phyloP scores from a whole-genome alignment of 768 basidiomycete genomes.

The Suillus paluster region DNA sequence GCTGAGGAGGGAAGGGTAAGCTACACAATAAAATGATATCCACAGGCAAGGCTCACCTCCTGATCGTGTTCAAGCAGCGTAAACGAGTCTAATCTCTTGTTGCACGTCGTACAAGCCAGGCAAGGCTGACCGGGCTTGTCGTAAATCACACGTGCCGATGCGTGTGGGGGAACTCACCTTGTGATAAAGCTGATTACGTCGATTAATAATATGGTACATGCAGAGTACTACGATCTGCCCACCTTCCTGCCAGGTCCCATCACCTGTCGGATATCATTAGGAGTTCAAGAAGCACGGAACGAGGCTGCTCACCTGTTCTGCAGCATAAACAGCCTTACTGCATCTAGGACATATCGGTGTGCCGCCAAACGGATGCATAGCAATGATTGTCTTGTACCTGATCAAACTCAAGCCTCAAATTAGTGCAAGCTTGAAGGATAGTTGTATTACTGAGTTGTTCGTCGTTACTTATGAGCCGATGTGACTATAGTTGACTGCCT shows the following conservation, averaged over 20 bases:
- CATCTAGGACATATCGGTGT: constrained; percentile 77
- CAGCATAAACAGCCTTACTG: constrained; percentile 79
- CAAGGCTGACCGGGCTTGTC: constrained; percentile 58
- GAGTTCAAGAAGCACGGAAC: neutral
- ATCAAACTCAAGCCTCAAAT: neutral
- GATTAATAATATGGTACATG: constrained; percentile 3
- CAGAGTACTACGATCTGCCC: constrained; percentile 25
- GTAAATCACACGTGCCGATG: constrained; percentile 10
- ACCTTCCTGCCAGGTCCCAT: constrained; percentile 92
- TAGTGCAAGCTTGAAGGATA: neutral
- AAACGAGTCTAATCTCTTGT: constrained; percentile 77
- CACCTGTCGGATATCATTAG: constrained; percentile 46
- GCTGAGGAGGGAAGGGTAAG: constrained; percentile 28
- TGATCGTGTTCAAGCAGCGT: constrained; percentile 83
- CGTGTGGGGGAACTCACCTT: constrained; percentile 49
- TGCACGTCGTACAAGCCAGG: constrained; percentile 76
- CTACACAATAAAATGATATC: constrained; percentile 5
- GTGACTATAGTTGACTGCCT: neutral
- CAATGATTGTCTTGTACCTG: constrained; percentile 3
- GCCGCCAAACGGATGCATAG: constrained; percentile 76
- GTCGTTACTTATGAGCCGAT: neutral
- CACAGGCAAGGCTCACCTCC: constrained; percentile 54
- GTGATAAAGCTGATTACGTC: constrained; percentile 68
- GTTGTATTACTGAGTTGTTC: neutral
- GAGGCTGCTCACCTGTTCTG: constrained; percentile 69